These are phyloP conservation scores for Orbilia quercus DNA, from an alignment of 2,329 filamentous ascomycete genomes.

Conservation along the genomic window DNA sequence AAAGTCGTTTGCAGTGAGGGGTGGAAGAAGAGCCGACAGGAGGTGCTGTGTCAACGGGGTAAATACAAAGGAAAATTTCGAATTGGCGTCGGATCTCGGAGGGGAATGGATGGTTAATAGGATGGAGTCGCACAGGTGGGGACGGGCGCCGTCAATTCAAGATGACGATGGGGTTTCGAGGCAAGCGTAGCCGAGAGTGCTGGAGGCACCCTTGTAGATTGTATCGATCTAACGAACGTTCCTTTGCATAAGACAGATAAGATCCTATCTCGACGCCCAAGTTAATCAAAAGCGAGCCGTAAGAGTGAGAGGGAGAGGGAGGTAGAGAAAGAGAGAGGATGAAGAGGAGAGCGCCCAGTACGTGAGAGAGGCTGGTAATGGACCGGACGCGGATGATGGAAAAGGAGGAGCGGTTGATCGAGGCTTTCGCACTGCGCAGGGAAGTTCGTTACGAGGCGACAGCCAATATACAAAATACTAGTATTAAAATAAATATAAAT, in stretches of 20 bases:
- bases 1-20: background rate
- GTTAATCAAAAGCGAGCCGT: background rate
- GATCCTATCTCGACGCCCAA: background rate
- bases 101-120: conserved; percentile 14
- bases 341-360: too few species aligned
- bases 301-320: background rate
- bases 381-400: background rate
- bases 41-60: background rate
- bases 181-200: conserved; percentile 16
- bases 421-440: too few species aligned
- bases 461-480: too few species aligned
- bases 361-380: too few species aligned
- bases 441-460: too few species aligned
- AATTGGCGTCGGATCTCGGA: conserved; percentile 38
- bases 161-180: conserved; percentile 26
- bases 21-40: background rate
- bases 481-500: too few species aligned
- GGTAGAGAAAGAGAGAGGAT: background rate
- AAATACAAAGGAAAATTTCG: background rate
- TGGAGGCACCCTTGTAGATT: background rate
- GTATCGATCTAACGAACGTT: background rate
- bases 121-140: conserved; percentile 28
- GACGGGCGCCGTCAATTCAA: conserved; percentile 19
- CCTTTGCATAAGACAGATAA: background rate
- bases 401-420: background rate